Conservation (phyloP, 1,284 basidiomycete genomes). For the Puccinia brachypodii region DNA sequence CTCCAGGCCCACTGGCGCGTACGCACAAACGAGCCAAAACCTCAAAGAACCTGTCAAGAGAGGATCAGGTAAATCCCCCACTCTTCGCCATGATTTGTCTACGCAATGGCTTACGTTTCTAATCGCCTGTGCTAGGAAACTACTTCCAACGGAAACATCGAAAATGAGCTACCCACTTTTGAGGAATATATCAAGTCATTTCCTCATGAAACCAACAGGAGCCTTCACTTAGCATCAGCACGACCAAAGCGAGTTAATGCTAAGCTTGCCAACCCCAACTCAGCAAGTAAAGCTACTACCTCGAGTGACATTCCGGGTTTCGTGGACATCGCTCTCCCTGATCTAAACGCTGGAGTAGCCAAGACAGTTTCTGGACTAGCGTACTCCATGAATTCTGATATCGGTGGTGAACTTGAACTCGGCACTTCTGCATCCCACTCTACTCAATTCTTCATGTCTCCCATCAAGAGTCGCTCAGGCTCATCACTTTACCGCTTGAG, state of each 20-base stretch:
- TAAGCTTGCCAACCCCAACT: not conserved
- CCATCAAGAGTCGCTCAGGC: slow-evolving; percentile 28
- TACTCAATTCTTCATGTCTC: slow-evolving; percentile 53
- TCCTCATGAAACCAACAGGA: not conserved
- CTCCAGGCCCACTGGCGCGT: slow-evolving; percentile 3
- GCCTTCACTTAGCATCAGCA: not conserved
- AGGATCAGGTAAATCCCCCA: not conserved
- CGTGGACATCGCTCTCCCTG: slow-evolving; percentile 52
- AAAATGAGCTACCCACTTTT: not conserved
- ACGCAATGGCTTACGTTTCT: not conserved
- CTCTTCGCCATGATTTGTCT: not conserved
- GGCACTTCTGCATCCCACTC: slow-evolving; percentile 52
- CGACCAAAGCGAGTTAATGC: not conserved
- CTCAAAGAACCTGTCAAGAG: not conserved
- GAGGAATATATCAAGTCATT: not conserved
- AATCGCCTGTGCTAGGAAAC: not conserved
- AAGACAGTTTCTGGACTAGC: slow-evolving; percentile 52
- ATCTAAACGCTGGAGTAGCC: slow-evolving; percentile 50
- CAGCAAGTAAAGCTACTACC: not conserved
- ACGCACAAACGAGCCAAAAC: not conserved
- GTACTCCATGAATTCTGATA: slow-evolving; percentile 50
- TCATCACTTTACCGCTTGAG: slow-evolving; percentile 51
- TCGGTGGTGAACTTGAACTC: slow-evolving; percentile 51
- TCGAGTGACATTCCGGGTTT: slow-evolving; percentile 52
- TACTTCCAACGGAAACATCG: not conserved